These are phyloP conservation scores for Botrytis fragariae DNA, from an alignment of 2,329 filamentous ascomycete genomes.

Conservation along the genomic window DNA sequence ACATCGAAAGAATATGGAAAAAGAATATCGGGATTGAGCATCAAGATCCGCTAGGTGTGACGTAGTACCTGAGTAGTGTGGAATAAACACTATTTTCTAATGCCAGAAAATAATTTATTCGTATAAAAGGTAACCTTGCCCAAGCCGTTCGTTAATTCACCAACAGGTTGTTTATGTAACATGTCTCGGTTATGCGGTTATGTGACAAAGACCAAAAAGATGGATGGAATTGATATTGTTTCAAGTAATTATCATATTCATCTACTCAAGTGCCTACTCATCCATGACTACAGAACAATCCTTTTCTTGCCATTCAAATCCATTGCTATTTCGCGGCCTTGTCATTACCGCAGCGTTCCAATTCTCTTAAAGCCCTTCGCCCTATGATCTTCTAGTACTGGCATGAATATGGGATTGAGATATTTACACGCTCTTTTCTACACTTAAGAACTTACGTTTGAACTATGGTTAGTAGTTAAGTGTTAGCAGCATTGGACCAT, in stretches of 20 bases:
- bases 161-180: neutral
- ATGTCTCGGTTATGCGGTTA: neutral
- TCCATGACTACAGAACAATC: neutral
- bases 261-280: neutral
- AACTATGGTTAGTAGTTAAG: neutral
- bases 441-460: neutral
- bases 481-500: neutral
- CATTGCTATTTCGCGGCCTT: neutral
- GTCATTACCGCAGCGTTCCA: neutral
- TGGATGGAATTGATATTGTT: neutral
- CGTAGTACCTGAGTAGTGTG: neutral
- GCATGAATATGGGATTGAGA: neutral
- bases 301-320: neutral
- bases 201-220: neutral
- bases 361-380: neutral
- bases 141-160: neutral
- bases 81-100: neutral
- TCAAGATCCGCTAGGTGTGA: neutral
- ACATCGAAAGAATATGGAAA: neutral
- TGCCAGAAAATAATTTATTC: neutral
- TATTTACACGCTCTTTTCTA: neutral
- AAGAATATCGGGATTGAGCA: neutral
- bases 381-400: neutral
- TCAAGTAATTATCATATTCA: neutral
- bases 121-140: neutral